Base-by-base conservation (phyloP, 257 asterid species). In the Rubia yunnanensis region DNA sequence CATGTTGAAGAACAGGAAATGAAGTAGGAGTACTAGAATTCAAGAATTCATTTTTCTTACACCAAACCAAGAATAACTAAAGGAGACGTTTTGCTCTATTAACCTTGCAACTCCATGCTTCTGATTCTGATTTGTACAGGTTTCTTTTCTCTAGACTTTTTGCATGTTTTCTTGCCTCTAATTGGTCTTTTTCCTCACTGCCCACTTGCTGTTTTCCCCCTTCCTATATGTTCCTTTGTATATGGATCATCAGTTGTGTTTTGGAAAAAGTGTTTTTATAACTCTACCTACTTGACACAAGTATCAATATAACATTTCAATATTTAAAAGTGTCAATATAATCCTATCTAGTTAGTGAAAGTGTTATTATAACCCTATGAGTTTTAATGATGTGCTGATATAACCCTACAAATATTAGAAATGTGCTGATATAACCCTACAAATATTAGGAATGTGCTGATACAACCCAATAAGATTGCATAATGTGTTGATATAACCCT, bases 61-160 rank as follows among this genome's bases (percentile, higher is more conserved):
- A 77, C 34, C 57, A 50, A 50, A 50, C 27, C 27, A 50, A 50
- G 57, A 72, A 76, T 74, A 63, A 58, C 67, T 72, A 59, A 26
- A 58, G 15, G 22, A 53, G 23, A 4, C 14, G 52, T 15, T 26
- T 20, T 38, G 70, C 20, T 56, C 66, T 55, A 48, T 64, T 66
- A 65, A 49, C 57, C 36, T 4, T 18, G 36, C 11, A 23, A 35
- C 28, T 59, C 62, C 28, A 67, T 53, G 13, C 61, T 60, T 55
- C 59, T 44, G 52, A 44, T 44, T n/a, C 52, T 44, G 52, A n/a
- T n/a, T n/a, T 32, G 36, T 23, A 18, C 41, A 56, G 73, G 73
- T 68, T 44, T 41, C 50, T 68, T 34, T 63, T 61, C 57, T 13
- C 8, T 44, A 3, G 11, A n/a, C 36, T 54, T 52, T 62, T 26